Conservation (phyloP, 139 green algal species). For the Nannochloris sp. region DNA sequence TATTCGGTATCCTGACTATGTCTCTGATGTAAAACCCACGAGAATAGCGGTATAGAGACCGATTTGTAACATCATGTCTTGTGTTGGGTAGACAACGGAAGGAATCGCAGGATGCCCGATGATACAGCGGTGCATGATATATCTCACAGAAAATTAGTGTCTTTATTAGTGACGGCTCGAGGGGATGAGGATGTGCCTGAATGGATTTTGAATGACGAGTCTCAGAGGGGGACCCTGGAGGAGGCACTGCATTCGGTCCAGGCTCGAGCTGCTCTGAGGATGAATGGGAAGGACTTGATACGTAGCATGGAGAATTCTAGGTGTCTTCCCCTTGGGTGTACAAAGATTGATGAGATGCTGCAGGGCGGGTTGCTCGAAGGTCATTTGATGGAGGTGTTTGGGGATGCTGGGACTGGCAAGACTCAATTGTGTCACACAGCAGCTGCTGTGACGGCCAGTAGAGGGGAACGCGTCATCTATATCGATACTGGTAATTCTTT, state of each 20-base stretch:
- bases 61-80: too few species aligned
- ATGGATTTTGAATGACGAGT: background rate
- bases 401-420: conserved; percentile 28
- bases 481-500: conserved; percentile 29
- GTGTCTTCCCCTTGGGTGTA: background rate
- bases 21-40: too few species aligned
- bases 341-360: conserved; percentile 13
- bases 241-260: background rate
- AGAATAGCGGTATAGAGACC: too few species aligned
- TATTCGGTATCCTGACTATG: too few species aligned
- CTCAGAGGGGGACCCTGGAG: background rate
- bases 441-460: background rate
- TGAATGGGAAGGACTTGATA: background rate
- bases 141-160: too few species aligned
- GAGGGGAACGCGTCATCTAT: conserved; percentile 12
- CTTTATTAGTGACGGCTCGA: background rate
- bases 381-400: conserved; percentile 22
- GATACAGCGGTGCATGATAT: too few species aligned
- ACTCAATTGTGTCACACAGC: conserved; percentile 27
- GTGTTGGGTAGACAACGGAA: too few species aligned
- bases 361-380: conserved; percentile 15
- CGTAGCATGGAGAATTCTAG: background rate
- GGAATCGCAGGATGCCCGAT: too few species aligned
- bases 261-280: too few species aligned
- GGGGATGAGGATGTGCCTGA: background rate